Evolutionary conservation across 148 eudicot genomes (phyloP), one percentile per base, ranked within the genome.

Genomic region (Arctostaphylos glauca): DNA sequence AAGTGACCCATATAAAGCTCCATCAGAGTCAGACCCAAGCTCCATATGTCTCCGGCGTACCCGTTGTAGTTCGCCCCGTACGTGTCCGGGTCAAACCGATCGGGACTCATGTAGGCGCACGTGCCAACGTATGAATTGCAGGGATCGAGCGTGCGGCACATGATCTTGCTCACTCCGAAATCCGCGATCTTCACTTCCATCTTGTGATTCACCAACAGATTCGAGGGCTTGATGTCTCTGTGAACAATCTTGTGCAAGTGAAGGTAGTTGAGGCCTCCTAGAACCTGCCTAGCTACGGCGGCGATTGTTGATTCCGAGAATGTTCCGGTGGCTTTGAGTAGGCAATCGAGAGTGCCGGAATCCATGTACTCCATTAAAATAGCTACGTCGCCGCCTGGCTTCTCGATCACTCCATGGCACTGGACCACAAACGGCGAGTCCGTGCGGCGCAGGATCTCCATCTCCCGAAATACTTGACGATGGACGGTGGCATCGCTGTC

Each of bases 101-200:
- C 98, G 4, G 98, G 98, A 13, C 98, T 95, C 98, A 95, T 92
- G 81, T 95, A 95, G 1, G 98, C 98, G 67, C 96, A 95, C 13
- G 98, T 95, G 9, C 98, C 98, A 4, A 95, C 98, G 79, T 95
- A 95, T 0, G 98, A 95, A 43, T 94, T 91, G 84, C 98, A 95
- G 15, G 98, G 90, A 73, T 95, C 98, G 0, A 95, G 87, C 2
- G 96, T 88, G 23, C 98, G 88, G 38, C 89, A 86, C 94, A 95
- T 91, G 64, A 95, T 91, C 83, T 94, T 88, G 12, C 98, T 92
- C 44, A 95, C 98, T 0, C 98, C 98, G 44, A 95, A 95, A 83
- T 95, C 98, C 0, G 96, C 90, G 9, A 95, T 95, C 55, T 92
- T 95, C 7, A 95, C 95, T 2, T 92, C 94, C 88, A 86, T 87